Evolutionary conservation across 495 filamentous ascomycete species (phyloP).

Genomic region (Cudoniella acicularis): DNA sequence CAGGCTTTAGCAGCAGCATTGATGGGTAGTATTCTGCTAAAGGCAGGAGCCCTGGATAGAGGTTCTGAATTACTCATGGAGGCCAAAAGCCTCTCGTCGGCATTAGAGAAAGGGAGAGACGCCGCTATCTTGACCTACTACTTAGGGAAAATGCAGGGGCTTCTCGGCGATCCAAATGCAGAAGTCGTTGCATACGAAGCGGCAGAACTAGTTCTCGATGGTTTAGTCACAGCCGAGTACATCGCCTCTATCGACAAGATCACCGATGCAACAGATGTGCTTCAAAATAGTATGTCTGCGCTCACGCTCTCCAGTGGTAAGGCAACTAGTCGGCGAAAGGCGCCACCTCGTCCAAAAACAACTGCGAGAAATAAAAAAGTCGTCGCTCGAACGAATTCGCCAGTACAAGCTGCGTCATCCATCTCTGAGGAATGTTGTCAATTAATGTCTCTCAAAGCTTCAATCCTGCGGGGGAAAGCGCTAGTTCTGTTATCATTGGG

Average conservation of each 20-base stretch:
- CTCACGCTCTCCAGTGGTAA: conserved; percentile 29
- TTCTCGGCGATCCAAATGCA: conserved; percentile 35
- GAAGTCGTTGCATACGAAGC: conserved; percentile 27
- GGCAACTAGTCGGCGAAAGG: conserved; percentile 23
- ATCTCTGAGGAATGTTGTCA: conserved; percentile 48
- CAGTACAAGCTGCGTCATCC: conserved; percentile 24
- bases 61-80: conserved; percentile 56
- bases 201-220: conserved; percentile 18
- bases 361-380: conserved; percentile 18
- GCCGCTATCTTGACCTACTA: conserved; percentile 39
- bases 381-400: conserved; percentile 17
- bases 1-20: conserved; percentile 50
- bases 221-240: conserved; percentile 8
- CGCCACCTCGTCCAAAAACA: conserved; percentile 16
- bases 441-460: conserved; percentile 54
- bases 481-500: conserved; percentile 49
- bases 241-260: conserved; percentile 16
- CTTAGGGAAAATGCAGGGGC: conserved; percentile 40
- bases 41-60: conserved; percentile 57
- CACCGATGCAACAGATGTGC: not conserved
- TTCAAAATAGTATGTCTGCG: conserved; percentile 47
- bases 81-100: conserved; percentile 39
- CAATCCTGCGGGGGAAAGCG: conserved; percentile 64
- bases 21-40: conserved; percentile 61
- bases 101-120: conserved; percentile 30